Base-by-base conservation (phyloP, 805 yeast species). In the Wickerhamomyces ciferrii region DNA sequence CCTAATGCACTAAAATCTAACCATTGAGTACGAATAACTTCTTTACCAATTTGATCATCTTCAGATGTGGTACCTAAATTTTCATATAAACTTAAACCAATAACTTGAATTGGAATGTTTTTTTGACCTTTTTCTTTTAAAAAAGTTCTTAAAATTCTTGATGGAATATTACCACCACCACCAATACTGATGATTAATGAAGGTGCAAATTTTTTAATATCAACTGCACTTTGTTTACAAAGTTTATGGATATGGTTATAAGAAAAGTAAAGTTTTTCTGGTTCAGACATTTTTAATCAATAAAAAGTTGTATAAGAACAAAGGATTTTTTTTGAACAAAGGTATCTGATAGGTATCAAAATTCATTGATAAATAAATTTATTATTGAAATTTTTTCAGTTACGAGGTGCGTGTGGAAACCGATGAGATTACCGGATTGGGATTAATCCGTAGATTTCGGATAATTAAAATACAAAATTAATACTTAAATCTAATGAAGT, bases 1-100 rank as follows among this genome's bases (percentile, higher is more conserved):
- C 73, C 75, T 44, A 86, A 70, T 42, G 86, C 79, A 53, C 86
- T 83, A 66, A 87, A 86, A 61, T 88, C 96, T 41, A 88, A 75
- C 96, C 96, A 88, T 69, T 88, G 96, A 21, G 95, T 88, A 64
- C 95, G 80, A 35, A 87, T 72, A 42, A 88, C 96, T 66, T 88
- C 91, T 56, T 80, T 79, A 43, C 95, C 95, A 47, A 83, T 83
- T 49, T 66, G 63, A 15, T 62, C 56, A 50, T 72, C 79, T 27
- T 66, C 66, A 42, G 65, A 60, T 42, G 64, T 74, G 36, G 65
- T 71, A 21, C 74, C 72, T 59, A 81, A 55, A 58, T 78, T 77
- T 62, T 82, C 87, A 55, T 82, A 82, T 25, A 82, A 65, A 1
- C 85, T 79, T 45, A 82, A 69, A 25, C 86, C 86, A 58, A 82